Base-by-base conservation (phyloP, 345 rosid genomes). In the Salix koriyanagi region DNA sequence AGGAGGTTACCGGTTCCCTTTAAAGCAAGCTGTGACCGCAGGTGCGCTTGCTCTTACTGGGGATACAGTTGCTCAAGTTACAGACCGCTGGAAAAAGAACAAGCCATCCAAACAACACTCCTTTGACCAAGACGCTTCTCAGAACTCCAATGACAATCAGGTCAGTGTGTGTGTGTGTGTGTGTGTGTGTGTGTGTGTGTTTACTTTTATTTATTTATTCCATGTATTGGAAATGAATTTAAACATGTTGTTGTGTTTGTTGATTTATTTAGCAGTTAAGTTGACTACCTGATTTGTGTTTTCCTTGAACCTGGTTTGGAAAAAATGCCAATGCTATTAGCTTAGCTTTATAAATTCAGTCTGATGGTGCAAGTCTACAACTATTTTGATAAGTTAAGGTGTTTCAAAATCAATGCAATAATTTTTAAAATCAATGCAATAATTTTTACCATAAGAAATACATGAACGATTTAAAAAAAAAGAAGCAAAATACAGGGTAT, bases 11-110 rank as follows among this genome's bases (percentile, higher is more conserved):
- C 85, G 70, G 1, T 95, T 95, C 83, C 99, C 97, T 21, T 70
- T 91, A 8, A 93, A 93, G 90, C 97, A 93, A 80, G 97, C 99
- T 30, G 75, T 75, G 60, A 91, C 94, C 10, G 94, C 97, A 15
- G 91, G 91, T 2, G 86, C 97, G 5, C 91, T 95, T 34, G 87
- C 94, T 52, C 86, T 93, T 23, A 74, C 94, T 23, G 99, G 98
- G 9, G 99, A 93, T 77, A 84, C 96, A 1, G 89, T 91, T 37
- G 96, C 99, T 76, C 98, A 95, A 73, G 28, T 91, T 48, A 80
- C 70, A 4, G 84, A 75, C 36, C 87, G 88, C 52, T 88, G 88
- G 90, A 84, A 83, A 74, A 86, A 80, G 67, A 77, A 62, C 42
- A 69, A 70, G 32, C 71, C 81, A 25, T 83, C 77, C 36, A 48